A percentile compares a stretch with the other conserved stretches of the same genome.
Evolutionary conservation across 352 stramenopile species (phyloP).

Genomic region (Pythium dissotocum): DNA sequence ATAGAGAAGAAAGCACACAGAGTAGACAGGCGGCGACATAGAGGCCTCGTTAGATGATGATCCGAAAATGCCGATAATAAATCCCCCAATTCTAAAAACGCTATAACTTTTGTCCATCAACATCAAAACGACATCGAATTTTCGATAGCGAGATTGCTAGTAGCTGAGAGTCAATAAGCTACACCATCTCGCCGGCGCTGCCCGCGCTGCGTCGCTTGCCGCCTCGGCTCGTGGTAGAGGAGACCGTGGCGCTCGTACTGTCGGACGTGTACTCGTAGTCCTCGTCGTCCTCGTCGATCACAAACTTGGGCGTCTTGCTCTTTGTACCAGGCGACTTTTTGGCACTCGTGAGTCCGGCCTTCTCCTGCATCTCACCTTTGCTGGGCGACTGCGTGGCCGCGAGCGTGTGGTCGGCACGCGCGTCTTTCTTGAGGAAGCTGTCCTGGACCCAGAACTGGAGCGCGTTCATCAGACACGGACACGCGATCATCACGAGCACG

Average conservation of each 20-base stretch:
- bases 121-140: neutral
- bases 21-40: neutral
- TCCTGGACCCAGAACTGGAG: slow-evolving; percentile 91
- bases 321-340: slow-evolving; percentile 1
- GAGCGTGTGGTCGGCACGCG: slow-evolving; percentile 33
- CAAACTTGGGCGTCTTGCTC: slow-evolving; percentile 26
- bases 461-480: slow-evolving; percentile 87
- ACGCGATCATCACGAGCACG: slow-evolving; percentile 86
- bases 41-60: slow-evolving; percentile 15
- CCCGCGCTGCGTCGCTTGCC: slow-evolving; percentile 12
- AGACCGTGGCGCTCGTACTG: slow-evolving; percentile 14
- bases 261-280: slow-evolving; percentile 27
- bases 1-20: neutral
- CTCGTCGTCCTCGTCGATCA: slow-evolving; percentile 27
- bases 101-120: slow-evolving; percentile 3
- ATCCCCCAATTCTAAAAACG: slow-evolving; percentile 5
- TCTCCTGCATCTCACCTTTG: slow-evolving; percentile 15
- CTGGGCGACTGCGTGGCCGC: slow-evolving; percentile 24
- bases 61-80: slow-evolving; percentile 13
- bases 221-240: slow-evolving; percentile 1
- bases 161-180: neutral
- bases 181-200: slow-evolving; percentile 10
- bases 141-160: neutral
- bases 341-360: neutral
- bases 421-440: slow-evolving; percentile 89